phyloP scores from a whole-genome alignment of 257 asterid species.

The Nicotiana otophora region DNA sequence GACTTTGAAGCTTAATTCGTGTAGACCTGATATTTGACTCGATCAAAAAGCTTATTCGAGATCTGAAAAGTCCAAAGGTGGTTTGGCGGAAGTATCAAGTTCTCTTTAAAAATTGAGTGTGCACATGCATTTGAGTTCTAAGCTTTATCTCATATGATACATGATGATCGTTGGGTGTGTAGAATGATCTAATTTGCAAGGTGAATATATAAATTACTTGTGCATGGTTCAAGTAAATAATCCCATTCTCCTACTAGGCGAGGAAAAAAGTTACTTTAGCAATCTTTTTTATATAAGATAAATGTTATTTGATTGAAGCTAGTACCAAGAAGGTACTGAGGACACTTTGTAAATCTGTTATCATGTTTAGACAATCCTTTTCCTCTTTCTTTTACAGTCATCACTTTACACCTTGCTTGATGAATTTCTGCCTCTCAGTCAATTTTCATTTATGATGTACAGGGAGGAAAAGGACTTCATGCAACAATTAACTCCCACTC shows the following conservation, averaged over 20 bases:
- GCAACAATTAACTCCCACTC: slow-evolving; percentile 66
- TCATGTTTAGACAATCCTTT: neutral
- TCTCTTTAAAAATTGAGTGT: neutral
- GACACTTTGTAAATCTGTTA: neutral
- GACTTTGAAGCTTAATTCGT: neutral
- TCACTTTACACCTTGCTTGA: slow-evolving; percentile 1
- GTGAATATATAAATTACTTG: neutral
- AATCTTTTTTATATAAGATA: neutral
- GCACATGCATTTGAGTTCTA: neutral
- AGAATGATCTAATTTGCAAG: slow-evolving; percentile 2
- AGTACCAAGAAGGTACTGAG: neutral
- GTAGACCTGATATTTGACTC: neutral
- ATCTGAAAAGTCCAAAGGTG: slow-evolving; percentile 5
- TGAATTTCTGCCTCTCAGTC: neutral
- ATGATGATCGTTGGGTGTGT: neutral
- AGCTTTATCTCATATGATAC: neutral
- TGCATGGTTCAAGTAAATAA: neutral
- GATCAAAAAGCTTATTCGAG: slow-evolving; percentile 1
- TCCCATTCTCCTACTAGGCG: neutral
- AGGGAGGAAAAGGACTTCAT: slow-evolving; percentile 88
- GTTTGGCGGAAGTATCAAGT: neutral
- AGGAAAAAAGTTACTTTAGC: neutral
- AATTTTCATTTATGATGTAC: slow-evolving; percentile 25
- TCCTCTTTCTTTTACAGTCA: neutral
- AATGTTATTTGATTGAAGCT: no score